These are phyloP conservation scores for Begonia fuchsioides DNA, from an alignment of 306 rosid species.

Conservation along the genomic window DNA sequence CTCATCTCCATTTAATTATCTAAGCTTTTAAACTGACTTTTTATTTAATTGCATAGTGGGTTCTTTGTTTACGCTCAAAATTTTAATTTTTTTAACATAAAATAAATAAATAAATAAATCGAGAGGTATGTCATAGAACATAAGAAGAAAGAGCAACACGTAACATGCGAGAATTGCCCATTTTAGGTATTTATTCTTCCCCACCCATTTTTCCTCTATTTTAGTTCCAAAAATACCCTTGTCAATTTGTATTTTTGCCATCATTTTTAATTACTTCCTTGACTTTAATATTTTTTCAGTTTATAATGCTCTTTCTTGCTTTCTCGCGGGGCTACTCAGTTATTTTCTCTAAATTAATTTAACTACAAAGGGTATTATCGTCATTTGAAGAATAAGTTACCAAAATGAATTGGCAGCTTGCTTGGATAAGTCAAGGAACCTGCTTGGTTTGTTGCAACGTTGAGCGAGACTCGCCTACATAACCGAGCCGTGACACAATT, in stretches of 20 bases:
- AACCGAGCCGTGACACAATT: not conserved
- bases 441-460: slow-evolving; percentile 60
- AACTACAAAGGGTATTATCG: slow-evolving; percentile 18
- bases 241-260: too few species aligned
- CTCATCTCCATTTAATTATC: too few species aligned
- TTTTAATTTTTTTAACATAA: too few species aligned
- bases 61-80: too few species aligned
- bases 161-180: slow-evolving; percentile 44
- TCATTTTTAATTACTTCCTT: too few species aligned
- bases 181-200: slow-evolving; percentile 42
- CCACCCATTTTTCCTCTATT: slow-evolving; percentile 5
- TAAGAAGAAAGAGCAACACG: slow-evolving; percentile 30
- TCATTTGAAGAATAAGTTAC: slow-evolving; percentile 15
- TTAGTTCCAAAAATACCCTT: slow-evolving; percentile 26
- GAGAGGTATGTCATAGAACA: slow-evolving; percentile 20
- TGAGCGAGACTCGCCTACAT: slow-evolving; percentile 10
- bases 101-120: too few species aligned
- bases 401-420: slow-evolving; percentile 34
- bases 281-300: too few species aligned
- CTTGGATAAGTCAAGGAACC: slow-evolving; percentile 63
- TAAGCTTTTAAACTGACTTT: too few species aligned
- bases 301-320: too few species aligned
- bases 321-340: too few species aligned
- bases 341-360: not conserved
- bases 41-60: too few species aligned